Evolutionary conservation across 805 yeast genomes (phyloP), one percentile per base, ranked within the genome.

Genomic region (Pichia nakasei): DNA sequence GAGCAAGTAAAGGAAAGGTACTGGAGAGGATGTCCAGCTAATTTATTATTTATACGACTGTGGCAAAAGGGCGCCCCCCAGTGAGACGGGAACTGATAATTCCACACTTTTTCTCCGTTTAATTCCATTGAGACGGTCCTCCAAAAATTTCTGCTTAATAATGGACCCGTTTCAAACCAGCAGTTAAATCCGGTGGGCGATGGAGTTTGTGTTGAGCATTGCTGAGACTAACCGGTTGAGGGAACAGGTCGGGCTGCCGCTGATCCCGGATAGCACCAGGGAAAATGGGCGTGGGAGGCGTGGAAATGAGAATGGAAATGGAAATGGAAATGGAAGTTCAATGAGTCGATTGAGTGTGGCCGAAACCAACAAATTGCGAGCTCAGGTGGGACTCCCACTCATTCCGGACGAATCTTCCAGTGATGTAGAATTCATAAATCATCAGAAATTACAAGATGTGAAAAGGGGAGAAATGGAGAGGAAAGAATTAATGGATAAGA

Each of bases 181-280:
- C n/a, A n/a, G n/a, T 24, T 24, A 24, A 24, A 11, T 24, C 27
- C 27, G 27, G 27, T 13, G n/a, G 15, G 13, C 24, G 12, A 41
- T 35, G 51, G 51, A 39, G 22, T 13, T 29, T 8, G 42, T 49
- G 1, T 34, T 70, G 29, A 66, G 74, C 0, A 44, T 73, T 4
- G 70, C 65, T 41, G 78, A 73, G 44, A 74, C 79, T 0, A 75
- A 75, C 53, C 64, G 60, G 49, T 59, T 75, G 13, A 58, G 79
- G 22, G 50, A 56, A 3, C 58, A 67, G 39, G 50, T 71, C 17
- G 78, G 79, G 3, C 58, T 73, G 17, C 57, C 60, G 36, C 69
- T 68, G 13, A 52, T 70, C 34, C 80, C 82, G 1, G 69, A 76
- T 17, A 70, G 69, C 6, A 47, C 9, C 5, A 29, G 44, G 15